Evolutionary conservation across 2,329 filamentous ascomycete species (phyloP).

Genomic region (Penicillium hordei): DNA sequence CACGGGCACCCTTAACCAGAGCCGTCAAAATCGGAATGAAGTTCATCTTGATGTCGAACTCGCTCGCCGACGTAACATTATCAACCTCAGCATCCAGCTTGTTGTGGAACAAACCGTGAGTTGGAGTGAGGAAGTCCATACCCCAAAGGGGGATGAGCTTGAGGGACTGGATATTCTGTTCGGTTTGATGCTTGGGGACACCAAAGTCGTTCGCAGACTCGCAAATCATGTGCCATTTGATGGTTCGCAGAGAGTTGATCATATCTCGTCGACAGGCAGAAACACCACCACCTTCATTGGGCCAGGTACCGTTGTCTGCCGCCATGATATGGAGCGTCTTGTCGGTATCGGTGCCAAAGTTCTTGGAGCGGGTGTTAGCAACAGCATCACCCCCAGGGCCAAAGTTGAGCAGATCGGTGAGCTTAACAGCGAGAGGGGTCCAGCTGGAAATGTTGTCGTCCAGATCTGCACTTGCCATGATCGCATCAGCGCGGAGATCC

Average conservation of each 20-base stretch:
- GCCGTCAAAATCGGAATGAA: slow-evolving; percentile 55
- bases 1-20: slow-evolving; percentile 53
- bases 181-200: slow-evolving; percentile 56
- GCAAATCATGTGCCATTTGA: slow-evolving; percentile 56
- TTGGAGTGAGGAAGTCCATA: slow-evolving; percentile 53
- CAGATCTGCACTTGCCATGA: slow-evolving; percentile 54
- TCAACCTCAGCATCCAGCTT: slow-evolving; percentile 54
- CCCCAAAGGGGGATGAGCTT: slow-evolving; percentile 58
- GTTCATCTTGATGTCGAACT: slow-evolving; percentile 52
- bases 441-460: slow-evolving; percentile 54
- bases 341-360: slow-evolving; percentile 50
- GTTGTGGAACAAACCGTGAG: slow-evolving; percentile 56
- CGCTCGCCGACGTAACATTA: slow-evolving; percentile 46
- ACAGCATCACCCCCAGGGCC: slow-evolving; percentile 55
- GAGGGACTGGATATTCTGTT: slow-evolving; percentile 56
- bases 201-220: slow-evolving; percentile 58
- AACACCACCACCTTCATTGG: slow-evolving; percentile 55
- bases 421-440: slow-evolving; percentile 53
- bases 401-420: slow-evolving; percentile 54
- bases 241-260: slow-evolving; percentile 54
- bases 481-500: slow-evolving; percentile 48
- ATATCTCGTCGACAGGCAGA: slow-evolving; percentile 57
- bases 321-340: slow-evolving; percentile 54
- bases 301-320: slow-evolving; percentile 55
- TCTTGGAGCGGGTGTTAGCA: slow-evolving; percentile 51